These are phyloP conservation scores for Inga leiocalycina DNA, from an alignment of 306 rosid species.

Conservation along the genomic window DNA sequence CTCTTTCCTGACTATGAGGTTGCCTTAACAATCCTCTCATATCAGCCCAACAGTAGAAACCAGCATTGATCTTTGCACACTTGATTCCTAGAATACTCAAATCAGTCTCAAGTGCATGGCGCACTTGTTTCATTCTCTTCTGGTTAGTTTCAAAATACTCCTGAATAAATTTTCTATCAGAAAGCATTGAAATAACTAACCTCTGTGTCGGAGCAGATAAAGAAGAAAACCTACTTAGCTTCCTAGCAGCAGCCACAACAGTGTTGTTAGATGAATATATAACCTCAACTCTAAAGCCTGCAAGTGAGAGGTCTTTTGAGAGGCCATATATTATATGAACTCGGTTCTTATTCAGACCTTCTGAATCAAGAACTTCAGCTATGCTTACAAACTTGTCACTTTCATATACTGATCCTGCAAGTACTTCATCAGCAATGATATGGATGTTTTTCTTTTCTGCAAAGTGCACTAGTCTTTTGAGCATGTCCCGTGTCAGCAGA, in stretches of 20 bases:
- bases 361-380: slow-evolving; percentile 75
- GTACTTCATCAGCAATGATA: slow-evolving; percentile 80
- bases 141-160: slow-evolving; percentile 68
- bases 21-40: slow-evolving; percentile 71
- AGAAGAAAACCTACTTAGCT: slow-evolving; percentile 72
- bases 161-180: slow-evolving; percentile 59
- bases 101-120: slow-evolving; percentile 54
- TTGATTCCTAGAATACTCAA: slow-evolving; percentile 71
- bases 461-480: slow-evolving; percentile 65
- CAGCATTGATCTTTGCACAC: slow-evolving; percentile 80
- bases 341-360: slow-evolving; percentile 64
- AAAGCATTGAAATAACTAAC: slow-evolving; percentile 74
- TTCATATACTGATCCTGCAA: slow-evolving; percentile 83
- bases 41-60: slow-evolving; percentile 81
- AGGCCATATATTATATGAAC: slow-evolving; percentile 84
- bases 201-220: slow-evolving; percentile 80
- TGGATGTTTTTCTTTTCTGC: slow-evolving; percentile 89
- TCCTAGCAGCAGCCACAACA: slow-evolving; percentile 74
- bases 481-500: slow-evolving; percentile 59
- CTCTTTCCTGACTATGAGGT: slow-evolving; percentile 76
- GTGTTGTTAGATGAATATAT: slow-evolving; percentile 62
- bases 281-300: slow-evolving; percentile 87
- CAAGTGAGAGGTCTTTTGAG: slow-evolving; percentile 85
- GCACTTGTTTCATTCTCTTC: slow-evolving; percentile 49
- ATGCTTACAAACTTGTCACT: slow-evolving; percentile 79